Conservation (phyloP, 495 filamentous ascomycete genomes). For the Penicillium mononematosum region DNA sequence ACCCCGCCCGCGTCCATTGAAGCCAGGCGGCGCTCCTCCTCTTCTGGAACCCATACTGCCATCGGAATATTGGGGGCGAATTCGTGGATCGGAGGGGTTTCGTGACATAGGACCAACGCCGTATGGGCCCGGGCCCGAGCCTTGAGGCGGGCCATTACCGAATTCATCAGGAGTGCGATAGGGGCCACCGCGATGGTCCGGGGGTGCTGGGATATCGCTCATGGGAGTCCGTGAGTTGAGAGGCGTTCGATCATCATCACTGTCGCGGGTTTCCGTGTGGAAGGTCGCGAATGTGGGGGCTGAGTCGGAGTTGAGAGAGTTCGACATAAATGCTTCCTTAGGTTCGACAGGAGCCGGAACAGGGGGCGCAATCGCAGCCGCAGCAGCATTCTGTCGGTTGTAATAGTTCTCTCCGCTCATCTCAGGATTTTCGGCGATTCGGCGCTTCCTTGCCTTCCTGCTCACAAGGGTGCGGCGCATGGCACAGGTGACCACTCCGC, state of each 20-base stretch:
- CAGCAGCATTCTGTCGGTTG: constrained; percentile 61
- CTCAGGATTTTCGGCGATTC: constrained; percentile 88
- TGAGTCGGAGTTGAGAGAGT: constrained; percentile 54
- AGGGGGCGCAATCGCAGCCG: constrained; percentile 38
- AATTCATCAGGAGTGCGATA: constrained; percentile 61
- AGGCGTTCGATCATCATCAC: constrained; percentile 78
- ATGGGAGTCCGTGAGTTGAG: constrained; percentile 62
- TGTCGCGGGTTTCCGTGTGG: constrained; percentile 61
- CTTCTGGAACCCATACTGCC: constrained; percentile 57
- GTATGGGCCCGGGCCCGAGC: constrained; percentile 31
- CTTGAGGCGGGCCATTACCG: constrained; percentile 58
- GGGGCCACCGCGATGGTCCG: constrained; percentile 30
- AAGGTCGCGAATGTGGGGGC: constrained; percentile 75
- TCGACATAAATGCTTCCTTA: constrained; percentile 53
- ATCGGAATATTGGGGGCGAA: constrained; percentile 61
- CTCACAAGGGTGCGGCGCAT: constrained; percentile 94
- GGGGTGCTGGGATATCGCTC: constrained; percentile 28
- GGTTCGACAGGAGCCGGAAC: constrained; percentile 46
- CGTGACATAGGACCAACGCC: constrained; percentile 41
- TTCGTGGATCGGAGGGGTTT: constrained; percentile 46
- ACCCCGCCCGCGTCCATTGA: constrained; percentile 54
- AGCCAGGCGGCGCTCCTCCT: constrained; percentile 50
- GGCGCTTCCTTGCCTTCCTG: constrained; percentile 84
- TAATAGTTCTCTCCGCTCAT: constrained; percentile 95
- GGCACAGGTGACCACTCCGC: constrained; percentile 87